Evolutionary conservation across 1,284 basidiomycete genomes (phyloP).

Genomic region (Termitomyces sp.): DNA sequence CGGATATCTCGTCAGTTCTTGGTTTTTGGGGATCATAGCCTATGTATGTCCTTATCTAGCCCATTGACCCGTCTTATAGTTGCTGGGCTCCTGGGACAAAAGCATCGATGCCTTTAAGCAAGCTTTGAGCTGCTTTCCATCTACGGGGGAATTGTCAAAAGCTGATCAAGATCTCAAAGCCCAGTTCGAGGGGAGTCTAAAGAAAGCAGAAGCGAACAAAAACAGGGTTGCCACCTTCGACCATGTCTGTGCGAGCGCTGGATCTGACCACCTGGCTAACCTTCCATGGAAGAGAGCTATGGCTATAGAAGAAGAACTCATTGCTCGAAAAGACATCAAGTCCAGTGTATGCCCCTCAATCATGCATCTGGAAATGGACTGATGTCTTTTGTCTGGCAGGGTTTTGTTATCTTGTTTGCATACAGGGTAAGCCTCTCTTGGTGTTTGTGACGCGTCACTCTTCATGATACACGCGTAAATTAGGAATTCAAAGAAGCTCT

Average conservation of each 20-base stretch:
- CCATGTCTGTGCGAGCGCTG: neutral
- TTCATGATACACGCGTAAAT: neutral
- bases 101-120: constrained; percentile 27
- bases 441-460: neutral
- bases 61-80: constrained; percentile 11
- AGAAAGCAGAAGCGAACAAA: constrained; percentile 22
- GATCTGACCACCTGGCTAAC: constrained; percentile 1
- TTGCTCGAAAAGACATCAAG: constrained; percentile 7
- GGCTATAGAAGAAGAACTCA: constrained; percentile 19
- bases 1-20: constrained; percentile 21
- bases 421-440: constrained; percentile 19
- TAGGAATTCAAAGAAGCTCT: constrained; percentile 29
- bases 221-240: constrained; percentile 5
- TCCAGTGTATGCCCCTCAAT: constrained; percentile 25
- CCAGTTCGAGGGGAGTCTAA: constrained; percentile 27
- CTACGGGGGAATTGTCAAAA: constrained; percentile 19
- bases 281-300: constrained; percentile 21
- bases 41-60: neutral
- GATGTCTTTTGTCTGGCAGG: constrained; percentile 16
- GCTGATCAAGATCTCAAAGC: constrained; percentile 25
- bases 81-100: constrained; percentile 18
- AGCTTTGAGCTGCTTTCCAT: constrained; percentile 26
- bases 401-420: constrained; percentile 28
- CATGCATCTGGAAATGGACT: neutral
- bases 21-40: neutral